Evolutionary conservation across 2,329 filamentous ascomycete genomes (phyloP).

Genomic region (Helotiales sp.): DNA sequence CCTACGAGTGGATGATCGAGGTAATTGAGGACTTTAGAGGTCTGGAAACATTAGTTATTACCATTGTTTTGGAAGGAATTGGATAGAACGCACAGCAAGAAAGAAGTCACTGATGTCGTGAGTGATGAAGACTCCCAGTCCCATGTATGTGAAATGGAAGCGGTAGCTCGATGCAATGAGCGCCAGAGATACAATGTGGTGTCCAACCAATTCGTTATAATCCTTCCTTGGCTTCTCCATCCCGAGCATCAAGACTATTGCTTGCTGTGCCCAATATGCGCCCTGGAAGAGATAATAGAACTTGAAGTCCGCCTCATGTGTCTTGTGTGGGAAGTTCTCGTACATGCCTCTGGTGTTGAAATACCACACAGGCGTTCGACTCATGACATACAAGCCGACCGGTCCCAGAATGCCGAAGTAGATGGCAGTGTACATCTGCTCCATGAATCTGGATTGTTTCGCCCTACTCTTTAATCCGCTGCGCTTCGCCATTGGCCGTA

Average conservation of each 20-base stretch:
- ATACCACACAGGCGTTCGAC: slow-evolving; percentile 88
- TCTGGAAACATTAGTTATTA: slow-evolving; percentile 47
- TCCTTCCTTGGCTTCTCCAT: slow-evolving; percentile 94
- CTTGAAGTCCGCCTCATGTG: slow-evolving; percentile 81
- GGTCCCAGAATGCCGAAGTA: slow-evolving; percentile 86
- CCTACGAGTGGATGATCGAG: slow-evolving; percentile 75
- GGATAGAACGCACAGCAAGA: slow-evolving; percentile 73
- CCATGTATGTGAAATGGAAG: slow-evolving; percentile 97
- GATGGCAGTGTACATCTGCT: slow-evolving; percentile 90
- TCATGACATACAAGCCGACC: slow-evolving; percentile 88
- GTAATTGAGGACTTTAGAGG: slow-evolving; percentile 91
- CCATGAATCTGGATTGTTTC: slow-evolving; percentile 92
- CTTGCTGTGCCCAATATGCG: slow-evolving; percentile 94
- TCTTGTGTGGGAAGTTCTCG: slow-evolving; percentile 79
- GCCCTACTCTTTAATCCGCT: slow-evolving; percentile 69
- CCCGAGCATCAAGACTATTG: slow-evolving; percentile 80
- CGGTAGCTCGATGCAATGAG: slow-evolving; percentile 87
- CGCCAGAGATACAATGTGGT: slow-evolving; percentile 85
- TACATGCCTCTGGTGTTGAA: slow-evolving; percentile 93
- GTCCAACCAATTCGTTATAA: slow-evolving; percentile 87
- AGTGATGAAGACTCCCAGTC: slow-evolving; percentile 88
- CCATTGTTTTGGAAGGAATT: background rate
- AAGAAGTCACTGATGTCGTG: slow-evolving; percentile 96
- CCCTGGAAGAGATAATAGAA: slow-evolving; percentile 95
- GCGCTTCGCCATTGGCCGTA: slow-evolving; percentile 72